Percentiles rank a stretch among this genome's conserved stretches.
Evolutionary conservation across 225 moss, liverwort and hornwort genomes (phyloP).

Genomic region (Takakia lepidozioides): DNA sequence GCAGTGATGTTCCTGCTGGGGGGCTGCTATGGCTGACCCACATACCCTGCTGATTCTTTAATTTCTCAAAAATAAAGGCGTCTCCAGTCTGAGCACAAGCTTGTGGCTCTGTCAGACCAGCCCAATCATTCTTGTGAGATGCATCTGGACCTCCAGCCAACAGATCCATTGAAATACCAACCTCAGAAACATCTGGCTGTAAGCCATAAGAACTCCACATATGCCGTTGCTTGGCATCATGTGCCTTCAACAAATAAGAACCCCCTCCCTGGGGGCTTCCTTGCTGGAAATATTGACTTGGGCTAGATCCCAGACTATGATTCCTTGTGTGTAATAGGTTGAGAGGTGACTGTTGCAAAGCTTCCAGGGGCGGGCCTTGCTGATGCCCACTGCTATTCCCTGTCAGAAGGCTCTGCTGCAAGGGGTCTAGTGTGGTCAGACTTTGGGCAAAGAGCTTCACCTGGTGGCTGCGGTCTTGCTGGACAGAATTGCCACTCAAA

Average conservation of each 20-base stretch:
- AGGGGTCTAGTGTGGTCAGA: slow-evolving; percentile 53
- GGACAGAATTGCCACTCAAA: slow-evolving; percentile 51
- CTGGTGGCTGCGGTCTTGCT: slow-evolving; percentile 56
- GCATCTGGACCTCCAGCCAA: slow-evolving; percentile 34
- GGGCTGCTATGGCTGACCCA: slow-evolving; percentile 68
- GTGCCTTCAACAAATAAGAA: slow-evolving; percentile 27
- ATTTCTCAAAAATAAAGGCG: slow-evolving; percentile 44
- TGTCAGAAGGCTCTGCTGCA: slow-evolving; percentile 62
- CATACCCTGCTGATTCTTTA: slow-evolving; percentile 57
- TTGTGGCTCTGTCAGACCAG: slow-evolving; percentile 50
- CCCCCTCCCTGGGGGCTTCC: slow-evolving; percentile 26
- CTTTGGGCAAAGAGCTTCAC: slow-evolving; percentile 75
- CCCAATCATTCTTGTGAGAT: slow-evolving; percentile 61
- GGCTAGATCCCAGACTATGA: slow-evolving; percentile 18
- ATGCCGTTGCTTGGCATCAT: slow-evolving; percentile 53
- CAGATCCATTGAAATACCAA: slow-evolving; percentile 43
- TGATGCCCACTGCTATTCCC: slow-evolving; percentile 37
- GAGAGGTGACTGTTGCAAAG: slow-evolving; percentile 30
- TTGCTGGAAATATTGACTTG: slow-evolving; percentile 39
- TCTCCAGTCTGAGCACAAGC: slow-evolving; percentile 29
- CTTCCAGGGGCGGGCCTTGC: slow-evolving; percentile 29
- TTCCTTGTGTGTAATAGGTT: slow-evolving; percentile 35
- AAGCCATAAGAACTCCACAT: slow-evolving; percentile 62
- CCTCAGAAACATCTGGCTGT: slow-evolving; percentile 58
- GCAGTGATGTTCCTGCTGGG: no score